Percentiles rank a stretch among this genome's conserved stretches.
These are phyloP conservation scores for Xylaria venustula DNA, from an alignment of 495 filamentous ascomycete species.

Conservation along the genomic window DNA sequence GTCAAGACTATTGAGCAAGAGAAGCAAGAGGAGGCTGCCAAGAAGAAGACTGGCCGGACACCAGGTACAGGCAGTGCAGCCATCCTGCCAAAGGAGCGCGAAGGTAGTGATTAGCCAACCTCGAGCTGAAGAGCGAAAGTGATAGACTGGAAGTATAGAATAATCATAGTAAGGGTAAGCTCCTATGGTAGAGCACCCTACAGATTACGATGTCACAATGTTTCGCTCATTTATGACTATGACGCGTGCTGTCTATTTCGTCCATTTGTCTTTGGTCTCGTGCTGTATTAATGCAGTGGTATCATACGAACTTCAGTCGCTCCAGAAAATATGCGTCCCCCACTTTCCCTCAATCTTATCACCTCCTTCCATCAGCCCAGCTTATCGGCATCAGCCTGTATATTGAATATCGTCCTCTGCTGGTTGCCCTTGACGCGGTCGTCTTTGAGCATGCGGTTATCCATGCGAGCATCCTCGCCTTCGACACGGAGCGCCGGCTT, in stretches of 20 bases:
- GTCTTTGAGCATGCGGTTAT: conserved; percentile 91
- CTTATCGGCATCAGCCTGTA: conserved; percentile 68
- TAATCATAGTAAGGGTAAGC: conserved; percentile 14
- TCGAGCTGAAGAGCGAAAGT: background rate
- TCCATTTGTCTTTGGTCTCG: conserved; percentile 10
- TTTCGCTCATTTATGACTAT: background rate
- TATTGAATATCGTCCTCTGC: conserved; percentile 67
- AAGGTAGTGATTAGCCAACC: conserved; percentile 34
- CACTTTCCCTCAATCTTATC: background rate
- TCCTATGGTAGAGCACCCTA: background rate
- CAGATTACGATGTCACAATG: conserved; percentile 1
- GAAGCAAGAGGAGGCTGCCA: conserved; percentile 97
- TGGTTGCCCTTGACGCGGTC: conserved; percentile 69
- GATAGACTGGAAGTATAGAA: conserved; percentile 19
- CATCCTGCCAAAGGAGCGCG: conserved; percentile 69
- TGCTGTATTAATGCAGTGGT: conserved; percentile 31
- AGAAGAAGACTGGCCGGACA: conserved; percentile 85
- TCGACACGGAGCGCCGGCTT: conserved; percentile 79
- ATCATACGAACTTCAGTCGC: conserved; percentile 32
- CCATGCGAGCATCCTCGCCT: conserved; percentile 81
- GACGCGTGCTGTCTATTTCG: background rate
- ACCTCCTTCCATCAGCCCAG: conserved; percentile 57
- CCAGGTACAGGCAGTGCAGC: conserved; percentile 75
- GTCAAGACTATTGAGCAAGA: conserved; percentile 98
- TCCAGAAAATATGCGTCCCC: conserved; percentile 17